These are phyloP conservation scores for Fusarium coffeatum DNA, from an alignment of 2,329 filamentous ascomycete species.

Conservation along the genomic window DNA sequence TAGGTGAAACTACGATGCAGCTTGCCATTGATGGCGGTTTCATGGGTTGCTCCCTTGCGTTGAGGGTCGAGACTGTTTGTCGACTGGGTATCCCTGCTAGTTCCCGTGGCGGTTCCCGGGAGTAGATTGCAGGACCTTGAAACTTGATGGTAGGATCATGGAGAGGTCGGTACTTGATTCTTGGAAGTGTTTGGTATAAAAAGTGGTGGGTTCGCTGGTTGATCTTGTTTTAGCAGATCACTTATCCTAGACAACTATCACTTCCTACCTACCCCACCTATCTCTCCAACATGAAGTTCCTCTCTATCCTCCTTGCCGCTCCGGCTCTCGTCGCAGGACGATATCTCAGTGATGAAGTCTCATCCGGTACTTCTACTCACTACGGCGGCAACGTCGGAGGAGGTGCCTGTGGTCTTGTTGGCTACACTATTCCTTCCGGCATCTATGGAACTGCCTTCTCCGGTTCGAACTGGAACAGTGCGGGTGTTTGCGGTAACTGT, in stretches of 20 bases:
- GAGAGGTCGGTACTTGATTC: not conserved
- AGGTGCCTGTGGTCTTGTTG: constrained; percentile 71
- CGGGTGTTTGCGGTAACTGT: constrained; percentile 70
- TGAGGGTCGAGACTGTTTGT: not conserved
- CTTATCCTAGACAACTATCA: not conserved
- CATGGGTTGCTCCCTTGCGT: not conserved
- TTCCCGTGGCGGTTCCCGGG: constrained; percentile 12
- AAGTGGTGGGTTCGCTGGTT: not conserved
- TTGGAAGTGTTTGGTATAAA: constrained; percentile 6
- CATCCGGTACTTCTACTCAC: constrained; percentile 54
- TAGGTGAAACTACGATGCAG: not conserved
- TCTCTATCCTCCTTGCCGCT: constrained; percentile 27
- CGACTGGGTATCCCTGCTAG: constrained; percentile 21
- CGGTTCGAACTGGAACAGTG: constrained; percentile 65
- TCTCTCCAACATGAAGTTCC: constrained; percentile 40
- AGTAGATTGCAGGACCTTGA: constrained; percentile 17
- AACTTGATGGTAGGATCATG: not conserved
- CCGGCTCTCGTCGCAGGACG: constrained; percentile 39
- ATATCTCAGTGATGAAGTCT: constrained; percentile 26
- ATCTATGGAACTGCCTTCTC: constrained; percentile 73
- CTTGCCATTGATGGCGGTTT: constrained; percentile 9
- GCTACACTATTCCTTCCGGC: constrained; percentile 68
- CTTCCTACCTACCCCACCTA: not conserved
- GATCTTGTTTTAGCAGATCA: not conserved
- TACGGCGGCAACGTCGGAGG: constrained; percentile 68